Evolutionary conservation across 495 filamentous ascomycete genomes (phyloP).

Genomic region (Penicillium antarcticum): DNA sequence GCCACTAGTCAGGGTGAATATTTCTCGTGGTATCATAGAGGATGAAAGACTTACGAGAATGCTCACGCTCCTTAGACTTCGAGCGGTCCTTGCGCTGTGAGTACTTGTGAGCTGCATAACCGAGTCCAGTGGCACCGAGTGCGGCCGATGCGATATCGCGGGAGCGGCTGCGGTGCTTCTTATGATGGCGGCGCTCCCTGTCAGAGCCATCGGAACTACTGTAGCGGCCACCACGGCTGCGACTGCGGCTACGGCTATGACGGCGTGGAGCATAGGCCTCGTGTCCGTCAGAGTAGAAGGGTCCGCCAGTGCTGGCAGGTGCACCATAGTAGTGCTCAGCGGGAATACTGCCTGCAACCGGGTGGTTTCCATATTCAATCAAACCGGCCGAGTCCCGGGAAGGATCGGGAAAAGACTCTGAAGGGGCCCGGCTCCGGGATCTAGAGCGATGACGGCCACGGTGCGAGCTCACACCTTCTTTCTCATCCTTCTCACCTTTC

Average conservation of each 20-base stretch:
- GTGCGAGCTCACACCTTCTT: constrained; percentile 32
- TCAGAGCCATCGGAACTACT: constrained; percentile 47
- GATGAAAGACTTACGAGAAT: constrained; percentile 14
- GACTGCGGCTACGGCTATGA: constrained; percentile 32
- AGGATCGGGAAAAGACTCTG: constrained; percentile 54
- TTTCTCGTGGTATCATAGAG: not conserved
- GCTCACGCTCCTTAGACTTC: constrained; percentile 37
- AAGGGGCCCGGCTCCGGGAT: constrained; percentile 53
- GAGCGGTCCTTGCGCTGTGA: constrained; percentile 61
- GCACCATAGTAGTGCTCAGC: constrained; percentile 50
- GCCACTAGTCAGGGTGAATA: constrained; percentile 2
- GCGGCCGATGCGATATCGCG: constrained; percentile 66
- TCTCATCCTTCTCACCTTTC: constrained; percentile 63
- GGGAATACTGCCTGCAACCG: constrained; percentile 53
- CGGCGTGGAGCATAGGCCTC: constrained; percentile 30
- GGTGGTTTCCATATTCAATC: constrained; percentile 77
- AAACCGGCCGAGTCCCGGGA: constrained; percentile 59
- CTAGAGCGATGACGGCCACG: constrained; percentile 51
- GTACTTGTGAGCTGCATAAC: constrained; percentile 69
- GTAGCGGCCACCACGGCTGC: constrained; percentile 35
- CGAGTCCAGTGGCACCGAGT: constrained; percentile 68
- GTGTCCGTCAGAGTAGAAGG: constrained; percentile 42
- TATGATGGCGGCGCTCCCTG: constrained; percentile 32
- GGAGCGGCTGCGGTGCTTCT: constrained; percentile 60
- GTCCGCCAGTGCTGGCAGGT: constrained; percentile 32